Evolutionary conservation across 257 asterid genomes (phyloP), one percentile per base, ranked within the genome.

Genomic region (Anisodus acutangulus): DNA sequence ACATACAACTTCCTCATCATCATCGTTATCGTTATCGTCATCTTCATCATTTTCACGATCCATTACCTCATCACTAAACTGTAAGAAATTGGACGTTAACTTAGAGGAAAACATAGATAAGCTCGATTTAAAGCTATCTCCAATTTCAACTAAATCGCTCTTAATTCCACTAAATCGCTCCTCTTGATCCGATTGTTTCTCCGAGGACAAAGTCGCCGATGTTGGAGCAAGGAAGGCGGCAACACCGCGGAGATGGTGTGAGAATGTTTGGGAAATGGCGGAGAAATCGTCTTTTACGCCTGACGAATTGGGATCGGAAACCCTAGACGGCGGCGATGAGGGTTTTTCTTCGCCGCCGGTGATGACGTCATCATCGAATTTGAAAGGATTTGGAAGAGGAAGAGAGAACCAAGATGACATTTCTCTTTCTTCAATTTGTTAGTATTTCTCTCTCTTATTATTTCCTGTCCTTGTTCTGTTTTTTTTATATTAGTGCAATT

Each of bases 81-180:
- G 90, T 64, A 92, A 82, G 22, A 94, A 88, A 84, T 89, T 92
- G 79, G 93, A 89, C 70, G 93, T 89, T 7, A 94, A 80, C 84
- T 91, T 90, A 11, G 97, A 94, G 69, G 95, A 89, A 63, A 92
- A 66, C 64, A 90, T 88, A 17, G 97, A 91, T 45, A 92, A 82
- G 10, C 94, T 88, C 19, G 92, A 85, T 88, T 91, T 91, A 16
- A 94, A 87, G 84, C 94, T 88, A 71, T 91, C 98, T 85, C 92
- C 95, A 83, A 94, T 88, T 87, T 94, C 98, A 10, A 83, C 91
- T 83, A 94, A 92, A 87, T 94, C 98, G 54, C 82, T 92, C 86
- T 89, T 94, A 31, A 94, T 92, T 72, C 98, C 98, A 71, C 76
- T 45, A 41, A 93, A 88, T 43, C 88, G 68, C 64, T 87, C 90